These are phyloP conservation scores for Wallemia ichthyophaga DNA, from an alignment of 1,284 basidiomycete genomes.

Conservation along the genomic window DNA sequence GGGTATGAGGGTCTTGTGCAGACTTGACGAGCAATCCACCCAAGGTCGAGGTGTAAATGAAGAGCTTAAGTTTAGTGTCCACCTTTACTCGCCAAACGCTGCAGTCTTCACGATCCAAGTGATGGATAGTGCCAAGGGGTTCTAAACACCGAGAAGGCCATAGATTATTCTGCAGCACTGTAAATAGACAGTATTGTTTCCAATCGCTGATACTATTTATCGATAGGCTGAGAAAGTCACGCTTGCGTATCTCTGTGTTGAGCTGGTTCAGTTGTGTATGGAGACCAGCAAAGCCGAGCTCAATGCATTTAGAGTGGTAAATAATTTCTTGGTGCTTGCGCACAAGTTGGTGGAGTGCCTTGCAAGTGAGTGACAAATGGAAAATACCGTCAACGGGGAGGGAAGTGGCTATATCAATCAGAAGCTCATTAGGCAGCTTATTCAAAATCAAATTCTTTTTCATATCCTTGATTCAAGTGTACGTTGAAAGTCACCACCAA, in stretches of 20 bases:
- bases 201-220: not conserved
- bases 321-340: not conserved
- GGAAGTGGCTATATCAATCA: not conserved
- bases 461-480: not conserved
- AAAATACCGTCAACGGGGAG: constrained; percentile 1
- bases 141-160: not conserved
- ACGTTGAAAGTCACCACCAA: not conserved
- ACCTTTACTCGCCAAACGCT: not conserved
- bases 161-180: not conserved
- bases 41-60: not conserved
- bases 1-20: not conserved
- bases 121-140: not conserved
- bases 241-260: not conserved
- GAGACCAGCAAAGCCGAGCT: not conserved
- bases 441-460: not conserved
- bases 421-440: not conserved
- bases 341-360: not conserved
- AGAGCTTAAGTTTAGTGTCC: not conserved
- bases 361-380: constrained; percentile 1
- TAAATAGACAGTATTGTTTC: not conserved
- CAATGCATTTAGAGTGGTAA: not conserved
- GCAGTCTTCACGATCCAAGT: not conserved
- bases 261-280: not conserved
- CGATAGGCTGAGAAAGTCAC: not conserved
- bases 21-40: not conserved